Base-by-base conservation (phyloP, 2,329 filamentous ascomycete species). In the Cytospora leucostoma region DNA sequence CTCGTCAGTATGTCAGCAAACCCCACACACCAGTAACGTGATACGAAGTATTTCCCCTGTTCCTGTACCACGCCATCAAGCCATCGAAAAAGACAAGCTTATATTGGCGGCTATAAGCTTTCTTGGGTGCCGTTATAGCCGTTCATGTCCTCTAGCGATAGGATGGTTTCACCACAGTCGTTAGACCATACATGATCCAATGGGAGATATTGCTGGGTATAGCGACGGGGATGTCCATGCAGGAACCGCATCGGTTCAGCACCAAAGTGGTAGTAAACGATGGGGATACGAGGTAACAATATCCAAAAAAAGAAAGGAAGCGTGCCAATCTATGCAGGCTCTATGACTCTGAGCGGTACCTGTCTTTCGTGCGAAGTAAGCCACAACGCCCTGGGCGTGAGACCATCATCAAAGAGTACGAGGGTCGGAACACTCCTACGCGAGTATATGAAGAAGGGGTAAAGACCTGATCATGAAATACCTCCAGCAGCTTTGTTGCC, bases 41-140 rank as follows among this genome's bases (percentile, higher is more conserved):
- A 34, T 17, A 15, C n/a, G 19, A 34, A 61, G 58, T 27, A 55
- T 61, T 27, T 27, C 27, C 27, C 27, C 27, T 27, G 51, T 32
- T 35, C 58, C 11, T 44, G 35, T 33, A 37, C 10, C 37, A n/a
- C 27, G 27, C 38, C 47, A 32, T 52, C 38, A 49, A 33, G 38
- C n/a, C 27, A 27, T 11, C 27, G 17, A 7, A 13, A n/a, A 37
- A 15, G n/a, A 37, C 58, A 61, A 61, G 58, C 58, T 61, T 61
- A 27, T 38, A 19, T 38, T 27, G 58, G 37, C 49, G 47, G 34
- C 51, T 32, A 53, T 37, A 59, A 59, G 57, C 57, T 17, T 59
- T 52, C 12, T 59, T 50, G 47, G 35, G 51, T 61, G 58, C 51
- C 58, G 51, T 55, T 17, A 27, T 49, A 61, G 51, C 58, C 58